Evolutionary conservation across 768 basidiomycete genomes (phyloP).

Genomic region (Cantharellus anzutake): DNA sequence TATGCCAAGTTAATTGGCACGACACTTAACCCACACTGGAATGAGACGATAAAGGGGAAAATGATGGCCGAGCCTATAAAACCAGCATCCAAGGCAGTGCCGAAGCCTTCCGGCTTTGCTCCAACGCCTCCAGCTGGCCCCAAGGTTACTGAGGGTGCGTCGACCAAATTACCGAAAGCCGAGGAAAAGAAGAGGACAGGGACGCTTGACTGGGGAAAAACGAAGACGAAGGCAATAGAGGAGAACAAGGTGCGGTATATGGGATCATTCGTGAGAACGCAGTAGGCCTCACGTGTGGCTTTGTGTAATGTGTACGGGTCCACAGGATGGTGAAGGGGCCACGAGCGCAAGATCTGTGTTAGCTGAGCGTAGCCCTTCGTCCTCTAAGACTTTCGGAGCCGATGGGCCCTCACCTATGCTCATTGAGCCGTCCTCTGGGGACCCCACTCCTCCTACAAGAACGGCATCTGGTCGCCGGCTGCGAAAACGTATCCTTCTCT

Average conservation of each 20-base stretch:
- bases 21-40: conserved; percentile 21
- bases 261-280: neutral
- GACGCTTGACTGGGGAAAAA: conserved; percentile 44
- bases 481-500: conserved; percentile 9
- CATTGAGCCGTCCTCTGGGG: no score
- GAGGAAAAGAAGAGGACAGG: conserved; percentile 19
- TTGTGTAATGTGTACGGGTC: neutral
- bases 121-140: conserved; percentile 12
- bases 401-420: no score
- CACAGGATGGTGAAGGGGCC: neutral
- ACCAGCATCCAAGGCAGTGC: neutral
- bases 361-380: neutral
- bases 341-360: neutral
- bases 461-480: no score
- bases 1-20: conserved; percentile 28
- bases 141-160: conserved; percentile 5
- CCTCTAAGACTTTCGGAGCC: neutral
- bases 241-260: conserved; percentile 3
- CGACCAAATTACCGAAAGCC: neutral
- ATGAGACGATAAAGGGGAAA: conserved; percentile 9
- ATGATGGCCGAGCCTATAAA: conserved; percentile 1
- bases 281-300: neutral
- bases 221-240: conserved; percentile 23
- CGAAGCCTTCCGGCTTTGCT: conserved; percentile 7
- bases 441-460: no score